Base-by-base conservation (phyloP, 805 yeast species). In the Clavispora carvajalis region DNA sequence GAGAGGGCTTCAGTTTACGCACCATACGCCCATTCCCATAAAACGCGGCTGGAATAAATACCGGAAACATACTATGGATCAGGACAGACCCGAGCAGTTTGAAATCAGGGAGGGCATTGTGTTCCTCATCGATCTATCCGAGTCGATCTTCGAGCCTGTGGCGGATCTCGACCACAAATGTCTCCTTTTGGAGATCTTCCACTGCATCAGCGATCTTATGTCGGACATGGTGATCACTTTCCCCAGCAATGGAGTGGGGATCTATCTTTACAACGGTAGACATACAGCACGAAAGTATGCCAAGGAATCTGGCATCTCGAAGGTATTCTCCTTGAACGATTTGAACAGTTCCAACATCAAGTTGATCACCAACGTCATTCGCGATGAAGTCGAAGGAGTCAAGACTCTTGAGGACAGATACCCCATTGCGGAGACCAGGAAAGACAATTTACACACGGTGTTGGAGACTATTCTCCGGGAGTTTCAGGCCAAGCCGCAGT, bases 241-340 rank as follows among this genome's bases (percentile, higher is more conserved):
- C 28, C 86, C 89, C 1, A 67, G 70, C 34, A 82, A 91, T 1
- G 90, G 87, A 0, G 65, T 87, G 19, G 97, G 96, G 0, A 75
- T 89, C 35, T 76, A 80, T 52, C 55, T 84, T 12, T 78, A 76
- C 60, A 78, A 75, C 54, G 74, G 76, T 58, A 52, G 47, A 38
- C 65, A 39, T 40, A 61, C 70, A 0, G 39, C 52, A 5, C 31
- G 39, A 6, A 47, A 51, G 22, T 47, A 64, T 49, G 60, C 37
- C 29, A 58, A 63, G 16, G 46, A 54, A 11, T 48, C 54, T 1
- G 79, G 82, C 0, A 63, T 84, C 3, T 60, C 65, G 42, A 67
- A 68, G 40, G 51, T 84, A 11, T 70, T 84, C 46, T 64, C 73
- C 2, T 59, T 85, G 26, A 64, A 66, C 38, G 81, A 76, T 47